These are phyloP conservation scores for Pythium folliculosum DNA, from an alignment of 352 stramenopile genomes.

Conservation along the genomic window DNA sequence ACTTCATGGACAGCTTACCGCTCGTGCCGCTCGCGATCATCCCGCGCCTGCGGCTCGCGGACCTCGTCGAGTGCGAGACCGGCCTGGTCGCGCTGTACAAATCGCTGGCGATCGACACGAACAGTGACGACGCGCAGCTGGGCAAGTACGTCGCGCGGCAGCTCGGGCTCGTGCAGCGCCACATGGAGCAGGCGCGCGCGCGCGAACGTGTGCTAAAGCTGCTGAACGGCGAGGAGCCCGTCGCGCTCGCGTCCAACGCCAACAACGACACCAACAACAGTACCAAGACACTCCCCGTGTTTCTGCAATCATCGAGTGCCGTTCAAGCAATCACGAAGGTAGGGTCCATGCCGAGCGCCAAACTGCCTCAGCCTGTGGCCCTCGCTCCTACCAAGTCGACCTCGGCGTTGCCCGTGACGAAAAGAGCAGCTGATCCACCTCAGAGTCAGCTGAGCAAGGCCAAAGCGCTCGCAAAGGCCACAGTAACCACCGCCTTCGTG, in stretches of 20 bases:
- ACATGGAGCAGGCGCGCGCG: slow-evolving; percentile 54
- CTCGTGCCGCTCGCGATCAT: slow-evolving; percentile 63
- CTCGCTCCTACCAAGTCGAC: slow-evolving; percentile 13
- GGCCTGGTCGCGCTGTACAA: slow-evolving; percentile 40
- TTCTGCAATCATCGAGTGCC: slow-evolving; percentile 16
- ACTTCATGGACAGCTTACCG: slow-evolving; percentile 71
- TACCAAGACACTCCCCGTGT: slow-evolving; percentile 21
- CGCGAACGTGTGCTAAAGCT: slow-evolving; percentile 56
- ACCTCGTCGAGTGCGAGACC: slow-evolving; percentile 48
- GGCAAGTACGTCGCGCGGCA: slow-evolving; percentile 61
- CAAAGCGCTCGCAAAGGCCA: slow-evolving; percentile 19
- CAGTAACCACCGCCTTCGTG: slow-evolving; percentile 41
- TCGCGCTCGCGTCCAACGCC: background rate
- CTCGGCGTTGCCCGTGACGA: background rate
- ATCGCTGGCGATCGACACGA: slow-evolving; percentile 36
- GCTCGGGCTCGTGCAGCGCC: slow-evolving; percentile 49
- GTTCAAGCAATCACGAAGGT: background rate
- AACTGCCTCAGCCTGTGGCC: background rate
- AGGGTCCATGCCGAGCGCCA: background rate
- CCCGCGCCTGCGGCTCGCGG: slow-evolving; percentile 37
- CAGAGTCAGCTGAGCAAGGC: slow-evolving; percentile 21
- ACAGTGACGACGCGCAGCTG: slow-evolving; percentile 47
- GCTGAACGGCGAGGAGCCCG: slow-evolving; percentile 19
- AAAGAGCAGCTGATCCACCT: background rate
- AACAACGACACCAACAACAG: background rate